Percentiles rank a stretch among this genome's conserved stretches.
Evolutionary conservation across 306 rosid genomes (phyloP).

Genomic region (Vicia faba): DNA sequence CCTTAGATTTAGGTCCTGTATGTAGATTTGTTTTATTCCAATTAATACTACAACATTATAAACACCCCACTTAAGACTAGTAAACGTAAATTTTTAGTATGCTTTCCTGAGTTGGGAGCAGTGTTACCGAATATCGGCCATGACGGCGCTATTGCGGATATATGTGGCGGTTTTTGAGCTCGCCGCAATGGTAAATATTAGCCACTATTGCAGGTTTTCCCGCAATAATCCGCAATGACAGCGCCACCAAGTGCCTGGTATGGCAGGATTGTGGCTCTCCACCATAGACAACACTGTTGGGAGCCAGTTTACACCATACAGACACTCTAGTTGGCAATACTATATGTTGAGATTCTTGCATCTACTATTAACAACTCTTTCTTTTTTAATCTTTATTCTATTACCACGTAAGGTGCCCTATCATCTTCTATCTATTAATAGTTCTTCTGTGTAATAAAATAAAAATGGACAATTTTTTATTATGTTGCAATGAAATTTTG

Average conservation of each 20-base stretch:
- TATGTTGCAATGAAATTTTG: background rate
- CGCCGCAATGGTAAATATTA: no score
- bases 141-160: no score
- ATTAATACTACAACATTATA: background rate
- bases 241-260: no score
- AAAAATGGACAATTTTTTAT: slow-evolving; percentile 5
- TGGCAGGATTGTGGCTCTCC: no score
- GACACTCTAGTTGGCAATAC: slow-evolving; percentile 3
- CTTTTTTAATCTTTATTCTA: background rate
- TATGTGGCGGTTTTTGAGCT: no score
- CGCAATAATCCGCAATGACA: no score
- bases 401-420: background rate
- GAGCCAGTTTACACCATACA: background rate
- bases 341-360: slow-evolving; percentile 3
- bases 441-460: slow-evolving; percentile 6
- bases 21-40: background rate
- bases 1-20: background rate
- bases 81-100: background rate
- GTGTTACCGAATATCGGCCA: no score
- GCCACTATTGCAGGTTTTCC: no score
- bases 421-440: background rate
- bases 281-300: no score
- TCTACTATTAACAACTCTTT: background rate
- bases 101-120: background rate
- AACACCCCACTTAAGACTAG: background rate